Conservation (phyloP, 768 basidiomycete genomes). For the Suillus tomentosus region DNA sequence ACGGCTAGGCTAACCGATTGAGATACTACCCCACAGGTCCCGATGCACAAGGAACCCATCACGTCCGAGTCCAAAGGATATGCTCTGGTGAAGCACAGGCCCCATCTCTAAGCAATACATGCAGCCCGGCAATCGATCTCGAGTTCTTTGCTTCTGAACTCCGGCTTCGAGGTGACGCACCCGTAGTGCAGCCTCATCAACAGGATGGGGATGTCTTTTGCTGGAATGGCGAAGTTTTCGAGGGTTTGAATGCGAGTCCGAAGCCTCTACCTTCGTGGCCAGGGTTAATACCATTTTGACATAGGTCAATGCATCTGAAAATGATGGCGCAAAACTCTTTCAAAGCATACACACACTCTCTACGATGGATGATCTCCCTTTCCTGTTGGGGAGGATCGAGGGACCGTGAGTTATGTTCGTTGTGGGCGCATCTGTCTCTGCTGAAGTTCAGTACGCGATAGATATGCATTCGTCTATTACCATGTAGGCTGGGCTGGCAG, state of each 20-base stretch:
- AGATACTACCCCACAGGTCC: conserved; percentile 50
- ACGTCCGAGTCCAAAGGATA: conserved; percentile 18
- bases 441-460: conserved; percentile 29
- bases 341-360: conserved; percentile 26
- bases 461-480: conserved; percentile 82
- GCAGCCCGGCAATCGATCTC: conserved; percentile 27
- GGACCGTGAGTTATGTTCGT: conserved; percentile 66
- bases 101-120: neutral
- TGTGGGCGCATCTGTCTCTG: neutral
- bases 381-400: conserved; percentile 63
- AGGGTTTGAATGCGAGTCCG: conserved; percentile 67
- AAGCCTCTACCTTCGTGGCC: neutral
- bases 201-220: conserved; percentile 63
- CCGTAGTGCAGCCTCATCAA: conserved; percentile 70
- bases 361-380: conserved; percentile 44
- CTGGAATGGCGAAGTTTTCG: conserved; percentile 92
- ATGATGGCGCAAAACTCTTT: conserved; percentile 68
- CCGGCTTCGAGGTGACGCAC: conserved; percentile 59
- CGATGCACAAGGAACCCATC: conserved; percentile 51
- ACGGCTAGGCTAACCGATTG: too few relatives aligned
- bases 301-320: conserved; percentile 62
- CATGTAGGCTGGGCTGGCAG: conserved; percentile 48
- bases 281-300: conserved; percentile 13
- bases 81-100: neutral
- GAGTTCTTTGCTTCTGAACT: conserved; percentile 78